A percentile compares a stretch with the other conserved stretches of the same genome.
Conservation (phyloP, 176 grass and related monocot genomes). For the Oryza punctata region DNA sequence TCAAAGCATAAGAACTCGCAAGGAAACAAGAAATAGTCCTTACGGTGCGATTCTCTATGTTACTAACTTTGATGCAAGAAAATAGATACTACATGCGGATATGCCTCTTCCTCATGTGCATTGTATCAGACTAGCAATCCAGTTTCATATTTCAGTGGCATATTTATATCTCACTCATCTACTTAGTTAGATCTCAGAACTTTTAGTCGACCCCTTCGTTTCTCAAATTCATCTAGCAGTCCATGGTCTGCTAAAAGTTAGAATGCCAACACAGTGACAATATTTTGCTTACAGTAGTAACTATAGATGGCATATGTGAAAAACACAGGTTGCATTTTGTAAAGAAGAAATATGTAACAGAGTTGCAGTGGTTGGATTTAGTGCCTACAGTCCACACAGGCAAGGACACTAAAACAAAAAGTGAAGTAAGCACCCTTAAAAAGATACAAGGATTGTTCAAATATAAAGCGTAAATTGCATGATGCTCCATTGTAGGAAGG, state of each 20-base stretch:
- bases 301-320: background rate
- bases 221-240: background rate
- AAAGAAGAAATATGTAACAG: background rate
- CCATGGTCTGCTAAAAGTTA: conserved; percentile 1
- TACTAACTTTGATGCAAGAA: background rate
- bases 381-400: background rate
- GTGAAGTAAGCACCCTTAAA: background rate
- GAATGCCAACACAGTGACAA: background rate
- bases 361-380: background rate
- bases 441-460: background rate
- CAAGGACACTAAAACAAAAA: background rate
- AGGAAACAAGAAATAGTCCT: background rate
- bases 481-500: background rate
- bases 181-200: background rate
- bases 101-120: background rate
- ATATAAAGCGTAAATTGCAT: background rate
- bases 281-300: background rate
- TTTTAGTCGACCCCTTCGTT: background rate
- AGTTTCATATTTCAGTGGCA: background rate
- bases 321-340: conserved; percentile 4
- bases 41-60: background rate
- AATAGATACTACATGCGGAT: background rate
- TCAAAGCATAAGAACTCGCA: background rate
- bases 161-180: background rate
- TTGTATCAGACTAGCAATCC: background rate